These are phyloP conservation scores for Pelargonium nanum DNA, from an alignment of 345 rosid species.

Conservation along the genomic window DNA sequence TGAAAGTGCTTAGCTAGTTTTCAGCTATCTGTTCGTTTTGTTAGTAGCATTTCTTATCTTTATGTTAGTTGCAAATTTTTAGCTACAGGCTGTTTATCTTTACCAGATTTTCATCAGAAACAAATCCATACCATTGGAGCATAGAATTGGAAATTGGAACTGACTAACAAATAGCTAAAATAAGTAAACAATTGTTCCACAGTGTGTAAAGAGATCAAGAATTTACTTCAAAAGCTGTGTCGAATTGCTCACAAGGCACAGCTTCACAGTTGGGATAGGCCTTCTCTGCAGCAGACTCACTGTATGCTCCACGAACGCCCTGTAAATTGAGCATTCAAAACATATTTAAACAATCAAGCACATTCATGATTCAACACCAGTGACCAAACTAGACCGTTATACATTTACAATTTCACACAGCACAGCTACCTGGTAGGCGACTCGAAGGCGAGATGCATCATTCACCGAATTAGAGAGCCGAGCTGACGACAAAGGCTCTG, in stretches of 20 bases:
- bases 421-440: conserved; percentile 73
- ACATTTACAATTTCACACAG: too few relatives aligned
- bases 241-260: conserved; percentile 94
- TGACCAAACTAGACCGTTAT: not conserved
- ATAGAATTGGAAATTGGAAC: too few relatives aligned
- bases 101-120: too few relatives aligned
- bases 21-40: too few relatives aligned
- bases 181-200: not conserved
- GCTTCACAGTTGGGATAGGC: conserved; percentile 93
- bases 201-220: not conserved
- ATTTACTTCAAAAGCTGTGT: conserved; percentile 71
- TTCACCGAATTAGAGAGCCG: conserved; percentile 33
- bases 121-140: too few relatives aligned
- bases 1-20: too few relatives aligned
- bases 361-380: not conserved
- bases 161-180: too few relatives aligned
- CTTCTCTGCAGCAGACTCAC: conserved; percentile 92
- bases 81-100: too few relatives aligned
- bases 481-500: conserved; percentile 74
- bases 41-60: too few relatives aligned
- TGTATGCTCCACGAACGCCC: conserved; percentile 94
- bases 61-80: too few relatives aligned
- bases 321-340: conserved; percentile 12
- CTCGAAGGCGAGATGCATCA: conserved; percentile 68
- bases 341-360: not conserved